Percentiles rank a stretch among this genome's conserved stretches.
These are phyloP conservation scores for Mangifera indica DNA, from an alignment of 345 rosid species.

Conservation along the genomic window DNA sequence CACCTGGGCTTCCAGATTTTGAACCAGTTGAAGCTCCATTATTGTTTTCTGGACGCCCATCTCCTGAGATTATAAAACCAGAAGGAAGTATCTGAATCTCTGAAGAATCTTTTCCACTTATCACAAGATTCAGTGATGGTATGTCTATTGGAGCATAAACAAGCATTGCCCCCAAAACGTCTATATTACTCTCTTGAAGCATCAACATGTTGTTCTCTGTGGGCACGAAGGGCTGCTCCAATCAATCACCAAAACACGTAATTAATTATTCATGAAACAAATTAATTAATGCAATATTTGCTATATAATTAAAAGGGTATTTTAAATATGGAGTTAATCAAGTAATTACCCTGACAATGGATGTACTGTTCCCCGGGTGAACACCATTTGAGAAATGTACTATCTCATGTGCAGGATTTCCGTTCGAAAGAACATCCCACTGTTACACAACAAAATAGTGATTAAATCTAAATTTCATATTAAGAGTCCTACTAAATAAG, in stretches of 20 bases:
- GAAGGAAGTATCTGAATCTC: constrained; percentile 62
- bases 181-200: constrained; percentile 63
- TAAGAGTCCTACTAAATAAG: too few species aligned
- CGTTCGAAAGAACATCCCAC: constrained; percentile 72
- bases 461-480: too few species aligned
- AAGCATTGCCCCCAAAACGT: constrained; percentile 41
- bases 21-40: constrained; percentile 18
- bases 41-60: constrained; percentile 26
- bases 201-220: constrained; percentile 39
- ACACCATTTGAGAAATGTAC: constrained; percentile 42
- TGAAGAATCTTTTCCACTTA: constrained; percentile 36
- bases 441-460: constrained; percentile 16
- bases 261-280: too few species aligned
- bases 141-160: constrained; percentile 62
- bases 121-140: constrained; percentile 28
- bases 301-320: not conserved
- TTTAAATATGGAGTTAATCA: not conserved
- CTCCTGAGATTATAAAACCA: constrained; percentile 60
- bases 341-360: constrained; percentile 44
- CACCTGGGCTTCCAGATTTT: not conserved
- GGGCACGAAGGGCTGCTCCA: constrained; percentile 28
- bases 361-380: constrained; percentile 46
- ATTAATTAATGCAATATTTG: not conserved
- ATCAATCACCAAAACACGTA: not conserved
- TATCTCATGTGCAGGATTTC: constrained; percentile 43